Conservation (phyloP, 805 yeast species). For the Geotrichum ghanense region DNA sequence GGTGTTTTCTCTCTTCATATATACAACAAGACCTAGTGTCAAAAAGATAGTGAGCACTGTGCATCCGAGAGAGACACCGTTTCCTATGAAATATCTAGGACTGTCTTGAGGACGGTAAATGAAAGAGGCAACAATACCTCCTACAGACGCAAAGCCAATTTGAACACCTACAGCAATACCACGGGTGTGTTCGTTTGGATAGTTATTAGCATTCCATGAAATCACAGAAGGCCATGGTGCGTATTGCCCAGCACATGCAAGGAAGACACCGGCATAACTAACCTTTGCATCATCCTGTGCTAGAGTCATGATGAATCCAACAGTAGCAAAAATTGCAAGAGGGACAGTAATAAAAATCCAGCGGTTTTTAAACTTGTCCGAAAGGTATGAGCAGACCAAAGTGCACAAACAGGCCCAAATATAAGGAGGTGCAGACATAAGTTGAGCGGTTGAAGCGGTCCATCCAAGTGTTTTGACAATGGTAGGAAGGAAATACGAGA, state of each 20-base stretch:
- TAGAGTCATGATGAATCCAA: slow-evolving; percentile 33
- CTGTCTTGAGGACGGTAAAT: slow-evolving; percentile 24
- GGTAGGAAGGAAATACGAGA: slow-evolving; percentile 50
- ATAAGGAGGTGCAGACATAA: slow-evolving; percentile 36
- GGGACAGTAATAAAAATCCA: slow-evolving; percentile 19
- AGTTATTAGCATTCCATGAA: slow-evolving; percentile 48
- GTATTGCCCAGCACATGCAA: slow-evolving; percentile 42
- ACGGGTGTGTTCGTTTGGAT: slow-evolving; percentile 46
- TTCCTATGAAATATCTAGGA: slow-evolving; percentile 31
- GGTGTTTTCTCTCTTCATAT: not conserved
- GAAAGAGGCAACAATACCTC: slow-evolving; percentile 36
- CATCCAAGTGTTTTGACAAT: slow-evolving; percentile 43
- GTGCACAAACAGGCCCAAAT: slow-evolving; percentile 25
- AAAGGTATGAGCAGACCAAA: slow-evolving; percentile 11
- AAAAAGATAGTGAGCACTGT: not conserved
- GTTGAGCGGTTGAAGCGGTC: slow-evolving; percentile 32
- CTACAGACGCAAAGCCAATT: slow-evolving; percentile 42
- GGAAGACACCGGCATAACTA: slow-evolving; percentile 46
- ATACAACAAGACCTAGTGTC: not conserved
- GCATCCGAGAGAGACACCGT: slow-evolving; percentile 12
- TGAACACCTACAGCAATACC: slow-evolving; percentile 43
- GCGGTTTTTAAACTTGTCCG: slow-evolving; percentile 25
- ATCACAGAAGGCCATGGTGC: slow-evolving; percentile 47
- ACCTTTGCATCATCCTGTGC: slow-evolving; percentile 35
- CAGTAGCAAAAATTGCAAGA: slow-evolving; percentile 15